Base-by-base conservation (phyloP, 73 alveolate genomes). In the Paramecium tetraurelia region DNA sequence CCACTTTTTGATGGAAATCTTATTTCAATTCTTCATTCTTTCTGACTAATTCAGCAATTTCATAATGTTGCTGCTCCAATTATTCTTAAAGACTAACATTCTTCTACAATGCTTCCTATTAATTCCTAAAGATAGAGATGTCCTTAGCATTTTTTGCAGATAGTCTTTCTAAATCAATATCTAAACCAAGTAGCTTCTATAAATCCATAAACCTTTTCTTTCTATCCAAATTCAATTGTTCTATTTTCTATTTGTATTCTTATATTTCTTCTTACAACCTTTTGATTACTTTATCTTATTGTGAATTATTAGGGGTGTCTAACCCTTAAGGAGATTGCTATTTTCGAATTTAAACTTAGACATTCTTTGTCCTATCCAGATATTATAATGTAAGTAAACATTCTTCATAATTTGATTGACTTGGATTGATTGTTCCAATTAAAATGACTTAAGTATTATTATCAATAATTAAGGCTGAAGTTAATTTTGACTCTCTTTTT, bases 321-420 rank as follows among this genome's bases (percentile, higher is more conserved):
- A 35, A 53, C 46, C 85, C 94, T 35, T 59, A 70, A 12, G 20
- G 29, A n/a, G 80, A 77, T 3, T 46, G 20, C 41, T 72, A 38
- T 18, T 48, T 83, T 57, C 53, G 24, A 29, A 46, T 35, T 24
- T 20, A 59, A 2, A 77, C 57, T 89, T 89, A 14, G 24, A 83
- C 57, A 44, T 70, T 89, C 44, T 89, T 89, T 11, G 94, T 89
- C 12, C 94, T 89, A 22, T 89, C 94, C n/a, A 83, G 29, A 71
- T 59, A 89, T 71, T 89, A 18, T 24, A 89, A 83, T 1, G 92
- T 70, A 2, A 83, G 48, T 2, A 89, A 44, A 46, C 89, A 89
- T 89, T 89, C 94, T 71, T 89, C 94, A 46, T 89, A 89, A 46
- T 89, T 89, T 20, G 92, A 70, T 89, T 89, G 58, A 89, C 94